A percentile compares a stretch with the other conserved stretches of the same genome.
Conservation (phyloP, 345 rosid genomes). For the Aquilaria yunnanensis region DNA sequence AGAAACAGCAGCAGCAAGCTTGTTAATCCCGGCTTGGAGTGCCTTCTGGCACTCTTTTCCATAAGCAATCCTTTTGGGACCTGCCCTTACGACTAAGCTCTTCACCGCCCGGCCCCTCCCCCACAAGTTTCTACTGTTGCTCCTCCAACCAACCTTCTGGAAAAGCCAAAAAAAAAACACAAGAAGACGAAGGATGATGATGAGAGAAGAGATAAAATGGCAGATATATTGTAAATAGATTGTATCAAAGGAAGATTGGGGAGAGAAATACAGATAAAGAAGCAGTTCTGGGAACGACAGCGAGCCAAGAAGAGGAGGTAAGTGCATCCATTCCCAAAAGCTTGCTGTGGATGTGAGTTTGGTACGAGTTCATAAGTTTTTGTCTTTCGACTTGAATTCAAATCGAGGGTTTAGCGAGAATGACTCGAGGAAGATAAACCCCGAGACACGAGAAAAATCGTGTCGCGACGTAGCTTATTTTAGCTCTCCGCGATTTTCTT, state of each 20-base stretch:
- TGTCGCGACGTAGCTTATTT: no score
- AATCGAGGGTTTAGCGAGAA: no score
- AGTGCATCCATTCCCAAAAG: no score
- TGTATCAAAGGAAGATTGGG: no score
- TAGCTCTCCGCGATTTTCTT: no score
- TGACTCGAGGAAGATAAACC: background rate
- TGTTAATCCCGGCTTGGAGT: slow-evolving; percentile 80
- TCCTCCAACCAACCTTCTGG: slow-evolving; percentile 31
- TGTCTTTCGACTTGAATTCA: no score
- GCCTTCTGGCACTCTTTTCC: slow-evolving; percentile 69
- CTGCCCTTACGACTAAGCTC: slow-evolving; percentile 52
- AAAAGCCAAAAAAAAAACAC: slow-evolving; percentile 8
- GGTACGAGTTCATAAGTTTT: no score
- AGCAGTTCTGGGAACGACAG: background rate
- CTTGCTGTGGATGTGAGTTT: no score
- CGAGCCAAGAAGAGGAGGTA: background rate
- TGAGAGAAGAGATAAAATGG: background rate
- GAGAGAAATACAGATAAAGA: background rate
- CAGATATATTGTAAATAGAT: background rate
- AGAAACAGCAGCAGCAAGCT: slow-evolving; percentile 88
- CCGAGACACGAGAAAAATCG: background rate
- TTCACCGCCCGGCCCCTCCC: slow-evolving; percentile 19
- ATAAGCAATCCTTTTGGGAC: slow-evolving; percentile 57
- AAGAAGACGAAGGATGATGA: background rate
- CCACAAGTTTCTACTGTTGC: slow-evolving; percentile 20